Evolutionary conservation across 116 monocot genomes (phyloP).

Genomic region (Trichopus zeylanicus): DNA sequence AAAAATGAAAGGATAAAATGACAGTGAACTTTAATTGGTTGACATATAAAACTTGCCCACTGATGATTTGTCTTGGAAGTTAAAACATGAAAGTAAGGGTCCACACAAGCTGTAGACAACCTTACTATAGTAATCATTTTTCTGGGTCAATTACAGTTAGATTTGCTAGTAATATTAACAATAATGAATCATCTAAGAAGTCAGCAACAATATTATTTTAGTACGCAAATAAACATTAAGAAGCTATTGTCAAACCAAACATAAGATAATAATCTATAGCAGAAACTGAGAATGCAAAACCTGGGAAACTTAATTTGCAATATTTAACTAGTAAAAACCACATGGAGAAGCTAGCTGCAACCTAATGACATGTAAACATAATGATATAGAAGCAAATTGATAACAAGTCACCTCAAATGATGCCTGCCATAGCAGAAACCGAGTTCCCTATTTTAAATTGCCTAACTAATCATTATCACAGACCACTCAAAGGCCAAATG

Average conservation of each 20-base stretch:
- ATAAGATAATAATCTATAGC: background rate
- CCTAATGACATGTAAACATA: background rate
- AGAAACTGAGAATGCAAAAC: background rate
- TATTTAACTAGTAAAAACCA: background rate
- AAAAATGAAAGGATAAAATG: no score
- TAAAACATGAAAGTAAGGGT: no score
- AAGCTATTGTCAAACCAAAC: background rate
- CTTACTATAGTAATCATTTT: no score
- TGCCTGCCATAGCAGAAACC: slow-evolving; percentile 2
- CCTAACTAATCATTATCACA: slow-evolving; percentile 10
- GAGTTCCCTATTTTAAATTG: background rate
- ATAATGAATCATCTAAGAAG: background rate
- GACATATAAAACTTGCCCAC: no score
- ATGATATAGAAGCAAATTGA: background rate
- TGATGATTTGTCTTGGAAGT: no score
- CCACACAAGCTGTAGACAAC: no score
- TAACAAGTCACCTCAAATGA: background rate
- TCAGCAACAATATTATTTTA: background rate
- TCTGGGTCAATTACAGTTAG: background rate
- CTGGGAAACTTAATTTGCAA: background rate
- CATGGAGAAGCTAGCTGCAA: background rate
- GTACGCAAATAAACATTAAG: background rate
- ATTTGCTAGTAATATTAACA: background rate
- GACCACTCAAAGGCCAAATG: slow-evolving; percentile 13
- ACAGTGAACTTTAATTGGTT: no score